These are phyloP conservation scores for Alternaria viburni DNA, from an alignment of 2,329 filamentous ascomycete species.

Conservation along the genomic window DNA sequence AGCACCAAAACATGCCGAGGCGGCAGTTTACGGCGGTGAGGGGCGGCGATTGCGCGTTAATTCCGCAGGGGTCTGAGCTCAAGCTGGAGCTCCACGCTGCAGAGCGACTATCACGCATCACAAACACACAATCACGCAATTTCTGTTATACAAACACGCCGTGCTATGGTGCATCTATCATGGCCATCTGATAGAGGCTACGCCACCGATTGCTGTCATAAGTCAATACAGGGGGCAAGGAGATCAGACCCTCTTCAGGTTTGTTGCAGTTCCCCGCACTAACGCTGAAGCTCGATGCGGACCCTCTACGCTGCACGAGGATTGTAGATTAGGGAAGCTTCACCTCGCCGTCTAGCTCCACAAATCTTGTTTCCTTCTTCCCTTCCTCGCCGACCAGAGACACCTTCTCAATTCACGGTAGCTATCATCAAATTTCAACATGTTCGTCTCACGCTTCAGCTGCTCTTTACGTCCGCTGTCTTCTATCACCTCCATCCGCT, in stretches of 20 bases:
- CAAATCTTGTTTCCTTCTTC: slow-evolving; percentile 5
- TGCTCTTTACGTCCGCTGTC: slow-evolving; percentile 31
- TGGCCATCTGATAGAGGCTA: neutral
- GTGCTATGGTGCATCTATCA: neutral
- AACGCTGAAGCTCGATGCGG: slow-evolving; percentile 5
- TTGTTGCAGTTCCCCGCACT: slow-evolving; percentile 13
- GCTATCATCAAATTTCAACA: slow-evolving; percentile 28
- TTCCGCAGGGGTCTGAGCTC: slow-evolving; percentile 14
- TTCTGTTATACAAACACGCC: neutral
- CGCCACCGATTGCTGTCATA: neutral
- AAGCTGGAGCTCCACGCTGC: slow-evolving; percentile 12
- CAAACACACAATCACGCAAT: neutral
- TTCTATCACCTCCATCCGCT: slow-evolving; percentile 13
- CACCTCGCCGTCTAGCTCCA: slow-evolving; percentile 24
- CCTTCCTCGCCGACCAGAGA: slow-evolving; percentile 7
- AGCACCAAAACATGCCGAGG: slow-evolving; percentile 13
- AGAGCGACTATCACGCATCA: neutral
- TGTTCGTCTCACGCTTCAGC: slow-evolving; percentile 40
- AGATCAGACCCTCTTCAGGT: slow-evolving; percentile 10
- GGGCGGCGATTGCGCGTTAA: slow-evolving; percentile 16
- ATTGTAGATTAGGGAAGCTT: slow-evolving; percentile 26
- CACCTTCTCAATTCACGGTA: slow-evolving; percentile 1
- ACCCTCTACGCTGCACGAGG: slow-evolving; percentile 2
- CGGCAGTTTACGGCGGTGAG: slow-evolving; percentile 26
- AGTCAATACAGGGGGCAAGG: neutral